These are phyloP conservation scores for Pichia deserticola DNA, from an alignment of 805 yeast species.

Conservation along the genomic window DNA sequence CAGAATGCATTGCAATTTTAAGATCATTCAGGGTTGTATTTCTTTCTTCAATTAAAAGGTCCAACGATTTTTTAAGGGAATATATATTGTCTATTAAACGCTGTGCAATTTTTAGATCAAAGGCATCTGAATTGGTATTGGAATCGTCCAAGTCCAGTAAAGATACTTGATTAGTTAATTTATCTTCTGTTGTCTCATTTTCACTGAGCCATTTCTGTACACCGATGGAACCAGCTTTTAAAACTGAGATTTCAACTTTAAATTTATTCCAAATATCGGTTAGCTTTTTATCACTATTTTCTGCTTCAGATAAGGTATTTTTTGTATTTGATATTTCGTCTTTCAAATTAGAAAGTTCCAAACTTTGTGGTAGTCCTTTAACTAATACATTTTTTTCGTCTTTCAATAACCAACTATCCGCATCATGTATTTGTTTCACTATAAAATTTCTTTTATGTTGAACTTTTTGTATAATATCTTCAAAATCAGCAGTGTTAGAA, in stretches of 20 bases:
- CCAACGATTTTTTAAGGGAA: slow-evolving; percentile 51
- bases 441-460: slow-evolving; percentile 1
- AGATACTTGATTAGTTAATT: slow-evolving; percentile 26
- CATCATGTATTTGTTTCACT: neutral
- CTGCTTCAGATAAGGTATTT: slow-evolving; percentile 54
- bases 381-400: slow-evolving; percentile 28
- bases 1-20: slow-evolving; percentile 63
- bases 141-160: slow-evolving; percentile 64
- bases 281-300: slow-evolving; percentile 49
- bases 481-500: neutral
- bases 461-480: neutral
- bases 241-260: slow-evolving; percentile 34
- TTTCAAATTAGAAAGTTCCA: slow-evolving; percentile 25
- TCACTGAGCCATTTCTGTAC: slow-evolving; percentile 28
- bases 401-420: slow-evolving; percentile 20
- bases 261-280: slow-evolving; percentile 39
- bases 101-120: slow-evolving; percentile 24
- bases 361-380: slow-evolving; percentile 1
- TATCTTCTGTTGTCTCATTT: neutral
- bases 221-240: slow-evolving; percentile 38
- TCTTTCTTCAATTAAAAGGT: slow-evolving; percentile 58
- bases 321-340: slow-evolving; percentile 53
- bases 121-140: neutral
- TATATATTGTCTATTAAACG: slow-evolving; percentile 44
- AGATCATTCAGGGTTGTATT: slow-evolving; percentile 52